phyloP scores from a whole-genome alignment of 148 eudicot genomes.

The Diospyros kaki region DNA sequence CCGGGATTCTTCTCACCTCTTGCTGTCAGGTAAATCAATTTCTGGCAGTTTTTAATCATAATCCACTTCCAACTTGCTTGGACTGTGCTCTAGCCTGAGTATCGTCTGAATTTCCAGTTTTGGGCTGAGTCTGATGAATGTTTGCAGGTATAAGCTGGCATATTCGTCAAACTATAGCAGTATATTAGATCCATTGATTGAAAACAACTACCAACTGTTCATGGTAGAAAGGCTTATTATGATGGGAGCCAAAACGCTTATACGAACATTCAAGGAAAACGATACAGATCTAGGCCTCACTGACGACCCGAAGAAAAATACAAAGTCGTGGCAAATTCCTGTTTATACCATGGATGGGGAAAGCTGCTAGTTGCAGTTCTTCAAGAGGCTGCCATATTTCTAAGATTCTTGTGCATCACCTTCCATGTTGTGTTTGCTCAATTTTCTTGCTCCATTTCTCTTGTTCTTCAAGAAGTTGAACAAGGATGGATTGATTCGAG shows the following conservation, averaged over 20 bases:
- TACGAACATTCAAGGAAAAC: conserved; percentile 69
- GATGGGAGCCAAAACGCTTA: conserved; percentile 83
- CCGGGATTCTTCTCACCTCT: conserved; percentile 89
- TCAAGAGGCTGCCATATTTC: neutral
- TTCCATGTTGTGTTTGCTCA: neutral
- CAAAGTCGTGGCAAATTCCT: conserved; percentile 66
- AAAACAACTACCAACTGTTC: conserved; percentile 89
- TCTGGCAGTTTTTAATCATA: neutral
- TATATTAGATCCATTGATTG: conserved; percentile 66
- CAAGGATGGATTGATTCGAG: neutral
- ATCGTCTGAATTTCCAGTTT: neutral
- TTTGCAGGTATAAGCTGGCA: conserved; percentile 78
- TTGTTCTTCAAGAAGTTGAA: neutral
- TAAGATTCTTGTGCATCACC: neutral
- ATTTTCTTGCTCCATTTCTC: conserved; percentile 1
- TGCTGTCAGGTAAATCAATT: conserved; percentile 42
- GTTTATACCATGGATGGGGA: conserved; percentile 52
- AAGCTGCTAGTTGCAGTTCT: conserved; percentile 34
- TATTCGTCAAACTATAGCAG: conserved; percentile 80
- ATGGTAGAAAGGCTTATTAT: conserved; percentile 88
- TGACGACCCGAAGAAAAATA: conserved; percentile 87
- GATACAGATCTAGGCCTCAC: conserved; percentile 74
- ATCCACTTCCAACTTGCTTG: neutral
- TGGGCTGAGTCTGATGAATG: neutral
- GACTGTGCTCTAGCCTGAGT: neutral